These are phyloP conservation scores for Candida qinlingensis DNA, from an alignment of 805 yeast species.

Conservation along the genomic window DNA sequence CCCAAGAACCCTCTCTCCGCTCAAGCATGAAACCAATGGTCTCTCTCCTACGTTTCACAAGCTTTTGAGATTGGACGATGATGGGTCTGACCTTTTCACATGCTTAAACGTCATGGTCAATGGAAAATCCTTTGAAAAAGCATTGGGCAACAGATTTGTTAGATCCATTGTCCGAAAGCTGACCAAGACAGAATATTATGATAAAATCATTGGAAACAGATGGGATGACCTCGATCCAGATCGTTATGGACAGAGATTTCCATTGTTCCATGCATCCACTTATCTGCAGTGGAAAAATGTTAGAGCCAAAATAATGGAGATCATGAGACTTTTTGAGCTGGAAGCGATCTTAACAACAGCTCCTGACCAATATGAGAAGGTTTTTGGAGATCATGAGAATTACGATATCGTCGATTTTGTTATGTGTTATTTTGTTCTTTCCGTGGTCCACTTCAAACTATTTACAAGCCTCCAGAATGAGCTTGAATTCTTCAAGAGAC, in stretches of 20 bases:
- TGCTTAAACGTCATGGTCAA: neutral
- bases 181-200: neutral
- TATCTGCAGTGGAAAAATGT: neutral
- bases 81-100: neutral
- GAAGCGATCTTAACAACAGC: neutral
- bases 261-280: neutral
- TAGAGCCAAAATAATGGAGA: neutral
- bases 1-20: neutral
- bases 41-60: neutral
- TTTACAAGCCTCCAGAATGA: neutral
- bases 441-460: constrained; percentile 1
- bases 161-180: neutral
- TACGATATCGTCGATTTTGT: neutral
- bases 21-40: too few relatives aligned
- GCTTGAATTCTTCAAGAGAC: neutral
- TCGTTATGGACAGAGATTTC: neutral
- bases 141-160: neutral
- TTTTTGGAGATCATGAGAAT: neutral
- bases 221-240: neutral
- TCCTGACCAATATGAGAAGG: neutral
- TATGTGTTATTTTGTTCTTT: neutral
- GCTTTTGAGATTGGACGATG: neutral
- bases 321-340: neutral
- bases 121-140: neutral
- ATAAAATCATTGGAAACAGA: neutral